phyloP scores from a whole-genome alignment of 1,284 basidiomycete species.

The Paramarasmius palmivorus region DNA sequence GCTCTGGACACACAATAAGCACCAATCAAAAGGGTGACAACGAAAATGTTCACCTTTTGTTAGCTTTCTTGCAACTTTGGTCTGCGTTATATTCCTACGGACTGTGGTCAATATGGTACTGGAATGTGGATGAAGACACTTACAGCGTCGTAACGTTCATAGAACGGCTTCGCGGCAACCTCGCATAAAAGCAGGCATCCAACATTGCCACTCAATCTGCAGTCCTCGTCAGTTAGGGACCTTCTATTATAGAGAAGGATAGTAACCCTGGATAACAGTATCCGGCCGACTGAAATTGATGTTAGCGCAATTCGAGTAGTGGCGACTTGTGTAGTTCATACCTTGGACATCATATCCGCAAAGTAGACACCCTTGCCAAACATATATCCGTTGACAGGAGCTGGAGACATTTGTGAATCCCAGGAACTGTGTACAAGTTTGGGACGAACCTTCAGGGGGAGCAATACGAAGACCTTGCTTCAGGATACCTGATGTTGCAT shows the following conservation, averaged over 20 bases:
- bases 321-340: conserved; percentile 20
- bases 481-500: conserved; percentile 45
- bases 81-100: conserved; percentile 50
- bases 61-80: conserved; percentile 42
- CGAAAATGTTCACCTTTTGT: conserved; percentile 23
- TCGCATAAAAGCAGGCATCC: conserved; percentile 62
- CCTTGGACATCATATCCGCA: conserved; percentile 70
- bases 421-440: neutral
- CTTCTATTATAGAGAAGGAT: neutral
- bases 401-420: conserved; percentile 24
- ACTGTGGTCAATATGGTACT: neutral
- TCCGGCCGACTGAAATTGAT: conserved; percentile 45
- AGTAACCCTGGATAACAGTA: conserved; percentile 57
- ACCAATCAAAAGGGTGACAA: neutral
- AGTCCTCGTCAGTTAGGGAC: neutral
- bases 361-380: conserved; percentile 74
- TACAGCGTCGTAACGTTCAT: conserved; percentile 45
- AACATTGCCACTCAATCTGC: conserved; percentile 49
- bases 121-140: conserved; percentile 1
- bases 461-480: conserved; percentile 69
- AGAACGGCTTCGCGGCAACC: conserved; percentile 57
- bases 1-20: conserved; percentile 33
- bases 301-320: neutral
- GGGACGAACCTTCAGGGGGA: conserved; percentile 57
- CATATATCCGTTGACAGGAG: conserved; percentile 63